Evolutionary conservation across 78 protist species (phyloP), one percentile per base, ranked within the genome.

Genomic region (Chrysochromulina parva): DNA sequence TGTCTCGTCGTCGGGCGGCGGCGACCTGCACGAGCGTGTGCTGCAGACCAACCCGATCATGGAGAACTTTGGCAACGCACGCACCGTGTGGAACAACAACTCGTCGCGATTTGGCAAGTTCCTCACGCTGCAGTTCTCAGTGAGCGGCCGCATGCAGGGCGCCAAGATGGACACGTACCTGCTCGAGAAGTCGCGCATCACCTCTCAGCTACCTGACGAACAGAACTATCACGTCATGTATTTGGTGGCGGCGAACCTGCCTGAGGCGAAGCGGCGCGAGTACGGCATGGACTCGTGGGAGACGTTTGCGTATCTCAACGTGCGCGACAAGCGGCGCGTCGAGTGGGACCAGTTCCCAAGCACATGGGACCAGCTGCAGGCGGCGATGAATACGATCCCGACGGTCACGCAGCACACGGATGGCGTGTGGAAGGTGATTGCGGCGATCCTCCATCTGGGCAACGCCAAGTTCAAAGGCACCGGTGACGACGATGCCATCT

Each of bases 21-120:
- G 55, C 82, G 82, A 74, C 55, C 82, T 74, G 82, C 82, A 74
- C 47, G 1, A 17, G 22, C 60, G 71, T 11, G 90, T 96, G 62
- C 76, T 96, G 78, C 74, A 93, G 92, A 58, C 95, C 55, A 96
- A 94, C 87, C 95, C 96, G 3, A 71, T 96, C 52, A 88, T 96
- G 6, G 97, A 96, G 78, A 76, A 95, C 24, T 96, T 96, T 26
- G 93, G 98, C 65, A 97, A 97, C 94, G 98, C 99, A 2, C 95
- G 94, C 93, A 97, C 98, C 6, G 85, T 95, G 9, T 48, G 82
- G 86, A 96, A 96, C 94, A 93, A 96, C 94, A 96, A 96, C 92
- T 95, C 97, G 20, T 91, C 95, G 5, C 96, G 85, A 57, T 97
- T 97, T 50, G 95, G 93, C 53, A 91, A 91, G 54, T 86, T 80